phyloP scores from a whole-genome alignment of 2,329 filamentous ascomycete species.

The Fulvia fulva region DNA sequence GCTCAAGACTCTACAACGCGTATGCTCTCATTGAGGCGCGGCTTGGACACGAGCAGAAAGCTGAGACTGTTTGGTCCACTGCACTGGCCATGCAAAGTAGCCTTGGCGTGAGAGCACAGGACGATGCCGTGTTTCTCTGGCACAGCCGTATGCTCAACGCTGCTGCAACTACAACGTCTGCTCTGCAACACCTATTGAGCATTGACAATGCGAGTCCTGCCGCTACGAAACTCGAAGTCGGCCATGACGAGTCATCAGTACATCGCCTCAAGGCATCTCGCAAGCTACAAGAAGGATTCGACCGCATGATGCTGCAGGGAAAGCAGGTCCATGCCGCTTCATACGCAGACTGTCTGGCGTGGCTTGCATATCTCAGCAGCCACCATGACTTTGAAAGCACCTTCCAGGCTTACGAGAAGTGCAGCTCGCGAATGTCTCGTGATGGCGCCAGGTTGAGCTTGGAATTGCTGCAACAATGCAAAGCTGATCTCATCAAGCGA shows the following conservation, averaged over 20 bases:
- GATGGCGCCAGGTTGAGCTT: constrained; percentile 25
- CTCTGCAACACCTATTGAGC: constrained; percentile 35
- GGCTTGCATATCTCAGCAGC: constrained; percentile 64
- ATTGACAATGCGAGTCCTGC: constrained; percentile 17
- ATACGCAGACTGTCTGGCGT: constrained; percentile 58
- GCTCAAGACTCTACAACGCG: constrained; percentile 68
- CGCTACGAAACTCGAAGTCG: not conserved
- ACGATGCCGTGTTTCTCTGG: constrained; percentile 49
- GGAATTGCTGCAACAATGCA: constrained; percentile 67
- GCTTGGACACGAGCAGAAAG: constrained; percentile 54
- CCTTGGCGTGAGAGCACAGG: constrained; percentile 35
- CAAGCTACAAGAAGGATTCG: constrained; percentile 51
- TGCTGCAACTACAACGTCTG: constrained; percentile 48
- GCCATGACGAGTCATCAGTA: not conserved
- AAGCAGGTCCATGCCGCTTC: constrained; percentile 49
- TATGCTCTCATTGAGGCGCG: constrained; percentile 70
- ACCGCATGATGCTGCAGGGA: constrained; percentile 53
- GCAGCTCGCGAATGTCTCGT: constrained; percentile 43
- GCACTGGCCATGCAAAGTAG: constrained; percentile 58
- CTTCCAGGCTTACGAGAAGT: constrained; percentile 37
- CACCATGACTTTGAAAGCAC: constrained; percentile 34
- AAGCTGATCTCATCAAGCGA: constrained; percentile 61
- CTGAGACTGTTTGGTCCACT: constrained; percentile 62
- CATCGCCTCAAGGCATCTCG: constrained; percentile 52
- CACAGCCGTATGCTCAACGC: constrained; percentile 61